A percentile compares a stretch with the other conserved stretches of the same genome.
Evolutionary conservation across 2,329 filamentous ascomycete genomes (phyloP).

Genomic region (Fusarium praegraminearum): DNA sequence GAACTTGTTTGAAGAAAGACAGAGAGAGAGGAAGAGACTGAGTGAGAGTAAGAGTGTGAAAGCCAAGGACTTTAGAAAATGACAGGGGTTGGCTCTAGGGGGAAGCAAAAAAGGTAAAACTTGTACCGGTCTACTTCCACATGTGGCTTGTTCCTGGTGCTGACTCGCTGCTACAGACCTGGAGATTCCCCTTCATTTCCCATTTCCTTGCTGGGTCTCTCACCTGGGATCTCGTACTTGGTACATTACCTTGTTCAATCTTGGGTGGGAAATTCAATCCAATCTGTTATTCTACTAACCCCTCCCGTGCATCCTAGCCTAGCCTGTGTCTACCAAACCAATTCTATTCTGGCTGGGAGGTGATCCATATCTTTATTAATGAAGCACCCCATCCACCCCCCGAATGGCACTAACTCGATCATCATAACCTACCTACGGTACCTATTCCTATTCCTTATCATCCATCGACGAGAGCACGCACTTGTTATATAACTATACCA

Average conservation of each 20-base stretch:
- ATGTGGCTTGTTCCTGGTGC: constrained; percentile 32
- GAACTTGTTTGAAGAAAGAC: constrained; percentile 6
- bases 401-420: constrained; percentile 25
- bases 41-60: neutral
- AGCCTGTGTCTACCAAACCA: neutral
- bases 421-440: constrained; percentile 22
- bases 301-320: constrained; percentile 34
- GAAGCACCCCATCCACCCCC: constrained; percentile 35
- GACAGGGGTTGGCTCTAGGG: neutral
- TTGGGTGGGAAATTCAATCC: constrained; percentile 13
- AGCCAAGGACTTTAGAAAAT: constrained; percentile 5
- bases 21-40: constrained; percentile 5
- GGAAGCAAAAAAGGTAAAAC: neutral
- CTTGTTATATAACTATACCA: constrained; percentile 33
- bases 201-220: constrained; percentile 21
- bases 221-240: constrained; percentile 39
- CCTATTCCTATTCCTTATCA: constrained; percentile 16
- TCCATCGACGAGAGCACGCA: neutral
- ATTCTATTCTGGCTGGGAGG: constrained; percentile 16
- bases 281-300: constrained; percentile 47
- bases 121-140: constrained; percentile 35
- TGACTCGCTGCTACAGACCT: constrained; percentile 36
- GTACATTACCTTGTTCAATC: constrained; percentile 27
- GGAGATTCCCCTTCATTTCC: constrained; percentile 41
- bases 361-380: constrained; percentile 41